Conservation (phyloP, 805 yeast genomes). For the Kuraishia molischiana region DNA sequence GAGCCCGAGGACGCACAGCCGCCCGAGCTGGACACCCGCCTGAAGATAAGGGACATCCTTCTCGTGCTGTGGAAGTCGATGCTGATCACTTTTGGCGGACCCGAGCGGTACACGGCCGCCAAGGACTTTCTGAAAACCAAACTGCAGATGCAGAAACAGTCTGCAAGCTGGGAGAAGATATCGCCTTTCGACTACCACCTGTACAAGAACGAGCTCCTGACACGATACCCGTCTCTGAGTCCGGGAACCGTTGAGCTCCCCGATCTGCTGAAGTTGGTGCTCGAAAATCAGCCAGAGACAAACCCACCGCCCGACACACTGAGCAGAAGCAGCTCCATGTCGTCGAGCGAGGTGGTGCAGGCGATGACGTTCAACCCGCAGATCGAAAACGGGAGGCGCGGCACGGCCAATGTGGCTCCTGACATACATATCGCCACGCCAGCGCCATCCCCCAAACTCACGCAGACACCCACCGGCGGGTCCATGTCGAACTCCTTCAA, state of each 20-base stretch:
- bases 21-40: conserved; percentile 13
- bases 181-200: conserved; percentile 83
- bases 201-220: conserved; percentile 62
- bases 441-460: conserved; percentile 68
- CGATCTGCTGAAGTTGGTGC: conserved; percentile 25
- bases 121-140: conserved; percentile 35
- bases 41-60: conserved; percentile 49
- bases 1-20: conserved; percentile 10
- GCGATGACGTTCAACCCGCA: conserved; percentile 20
- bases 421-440: conserved; percentile 75
- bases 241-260: conserved; percentile 43
- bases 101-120: conserved; percentile 25
- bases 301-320: neutral
- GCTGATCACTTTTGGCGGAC: conserved; percentile 55
- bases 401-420: conserved; percentile 17
- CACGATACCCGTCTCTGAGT: conserved; percentile 65
- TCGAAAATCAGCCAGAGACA: conserved; percentile 9
- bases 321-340: conserved; percentile 1
- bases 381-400: conserved; percentile 22
- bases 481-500: conserved; percentile 17
- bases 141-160: conserved; percentile 14
- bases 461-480: conserved; percentile 31
- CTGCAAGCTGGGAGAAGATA: conserved; percentile 29
- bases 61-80: conserved; percentile 43
- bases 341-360: neutral